A percentile compares a stretch with the other conserved stretches of the same genome.
Evolutionary conservation across 768 basidiomycete genomes (phyloP).

Genomic region (Tubosaeta sp.): DNA sequence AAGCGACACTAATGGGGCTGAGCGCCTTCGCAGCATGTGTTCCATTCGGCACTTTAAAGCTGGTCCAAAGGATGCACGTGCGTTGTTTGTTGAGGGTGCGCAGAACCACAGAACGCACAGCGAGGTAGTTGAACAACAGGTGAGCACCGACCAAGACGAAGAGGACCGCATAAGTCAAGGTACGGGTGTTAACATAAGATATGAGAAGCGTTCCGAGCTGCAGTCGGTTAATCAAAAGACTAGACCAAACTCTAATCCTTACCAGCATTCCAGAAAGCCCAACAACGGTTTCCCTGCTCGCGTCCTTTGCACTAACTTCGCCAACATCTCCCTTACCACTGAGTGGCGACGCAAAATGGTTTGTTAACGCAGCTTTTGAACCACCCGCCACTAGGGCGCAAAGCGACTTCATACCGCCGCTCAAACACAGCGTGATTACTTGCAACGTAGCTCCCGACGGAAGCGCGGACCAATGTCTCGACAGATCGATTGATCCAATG

Average conservation of each 20-base stretch:
- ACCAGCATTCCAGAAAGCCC: constrained; percentile 67
- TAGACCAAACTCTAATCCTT: constrained; percentile 14
- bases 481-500: constrained; percentile 32
- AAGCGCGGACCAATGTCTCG: constrained; percentile 32
- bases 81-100: constrained; percentile 61
- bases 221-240: background rate
- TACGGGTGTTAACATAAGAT: constrained; percentile 46
- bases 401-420: constrained; percentile 53
- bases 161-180: constrained; percentile 48
- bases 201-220: constrained; percentile 61
- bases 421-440: constrained; percentile 49
- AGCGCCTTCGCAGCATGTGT: constrained; percentile 9
- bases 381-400: constrained; percentile 65
- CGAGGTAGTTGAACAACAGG: constrained; percentile 55
- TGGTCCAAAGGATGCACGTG: constrained; percentile 47
- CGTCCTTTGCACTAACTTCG: constrained; percentile 68
- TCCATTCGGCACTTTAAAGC: constrained; percentile 10
- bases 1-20: constrained; percentile 38
- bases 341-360: constrained; percentile 58
- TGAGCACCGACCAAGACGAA: constrained; percentile 51
- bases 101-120: constrained; percentile 53
- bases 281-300: constrained; percentile 68
- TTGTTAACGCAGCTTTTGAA: constrained; percentile 63
- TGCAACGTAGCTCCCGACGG: constrained; percentile 35
- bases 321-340: constrained; percentile 58